Base-by-base conservation (phyloP, 2,329 filamentous ascomycete genomes). In the Aschersonia sp. region DNA sequence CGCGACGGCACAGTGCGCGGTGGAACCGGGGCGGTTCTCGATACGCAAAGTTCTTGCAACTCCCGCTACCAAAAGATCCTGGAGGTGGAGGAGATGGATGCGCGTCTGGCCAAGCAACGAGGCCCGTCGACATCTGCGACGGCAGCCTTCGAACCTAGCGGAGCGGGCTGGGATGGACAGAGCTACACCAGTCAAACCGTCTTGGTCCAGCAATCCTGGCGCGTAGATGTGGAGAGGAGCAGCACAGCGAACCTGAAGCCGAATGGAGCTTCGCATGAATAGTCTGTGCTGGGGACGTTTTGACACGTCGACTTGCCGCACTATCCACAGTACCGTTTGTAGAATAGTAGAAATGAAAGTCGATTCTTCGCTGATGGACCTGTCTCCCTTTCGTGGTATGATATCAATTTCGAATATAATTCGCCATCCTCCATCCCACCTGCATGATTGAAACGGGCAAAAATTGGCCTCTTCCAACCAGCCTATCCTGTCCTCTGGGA, bases 161-260 rank as follows among this genome's bases (percentile, higher is more conserved):
- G 45, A 28, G 46, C 45, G 9, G 44, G 30, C 40, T 56, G 54
- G 54, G 54, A 56, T 44, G 50, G 52, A 3, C 53, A 54, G 43
- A 54, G 53, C 38, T 51, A 56, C 44, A 52, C 52, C 12, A 55
- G 54, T 43, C 54, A 54, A 48, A 53, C 53, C 30, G 54, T 55
- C 43, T 51, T 56, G 29, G 52, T 56, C 5, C 45, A 55, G 31
- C 50, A 53, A 45, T 50, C 51, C 4, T 55, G 52, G 52, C 44
- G 40, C 10, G 51, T 54, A n/a, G 53, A 56, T n/a, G 50, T 53
- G 12, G 47, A 56, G 12, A 49, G 44, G 9, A 50, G 51, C n/a
- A 45, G 12, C 20, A 12, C 44, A 12, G 35, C 35, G 35, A 12
- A 30, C 31, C 7, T 31, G 9, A 45, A 44, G 43, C 5, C 10